Evolutionary conservation across 2,329 filamentous ascomycete genomes (phyloP).

Genomic region (Coniochaeta hoffmannii): DNA sequence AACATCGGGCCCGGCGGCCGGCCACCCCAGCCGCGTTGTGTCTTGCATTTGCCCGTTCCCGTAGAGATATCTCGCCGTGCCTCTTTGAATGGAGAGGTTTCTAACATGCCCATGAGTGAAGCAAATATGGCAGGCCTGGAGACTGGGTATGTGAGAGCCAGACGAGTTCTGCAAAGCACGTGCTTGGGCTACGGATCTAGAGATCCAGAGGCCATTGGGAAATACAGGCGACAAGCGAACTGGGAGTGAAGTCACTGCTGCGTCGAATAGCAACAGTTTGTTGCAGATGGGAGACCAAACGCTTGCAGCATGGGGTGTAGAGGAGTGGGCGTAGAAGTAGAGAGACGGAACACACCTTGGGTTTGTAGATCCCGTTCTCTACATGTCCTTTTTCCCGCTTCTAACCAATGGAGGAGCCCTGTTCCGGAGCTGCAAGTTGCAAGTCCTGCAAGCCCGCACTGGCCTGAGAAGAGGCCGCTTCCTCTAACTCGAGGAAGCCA

Average conservation of each 20-base stretch:
- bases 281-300: not conserved
- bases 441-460: constrained; percentile 1
- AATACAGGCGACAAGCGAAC: not conserved
- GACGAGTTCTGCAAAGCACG: not conserved
- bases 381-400: constrained; percentile 6
- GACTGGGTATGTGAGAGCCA: not conserved
- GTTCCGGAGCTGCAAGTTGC: constrained; percentile 11
- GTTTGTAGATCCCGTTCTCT: constrained; percentile 1
- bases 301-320: not conserved
- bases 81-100: too few relatives aligned
- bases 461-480: not conserved
- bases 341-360: constrained; percentile 1
- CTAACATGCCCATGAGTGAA: too few relatives aligned
- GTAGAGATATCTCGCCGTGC: too few relatives aligned
- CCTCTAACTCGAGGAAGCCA: constrained; percentile 7
- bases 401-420: constrained; percentile 10
- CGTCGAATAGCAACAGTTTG: not conserved
- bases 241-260: not conserved
- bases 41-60: too few relatives aligned
- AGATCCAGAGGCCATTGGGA: not conserved
- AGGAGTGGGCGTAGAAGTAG: constrained; percentile 4
- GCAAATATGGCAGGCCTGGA: too few relatives aligned
- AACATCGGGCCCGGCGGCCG: not conserved
- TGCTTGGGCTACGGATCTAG: not conserved
- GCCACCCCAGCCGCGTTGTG: constrained; percentile 1